phyloP scores from a whole-genome alignment of 176 grass and related monocot genomes.

The Elaeis guineensis region DNA sequence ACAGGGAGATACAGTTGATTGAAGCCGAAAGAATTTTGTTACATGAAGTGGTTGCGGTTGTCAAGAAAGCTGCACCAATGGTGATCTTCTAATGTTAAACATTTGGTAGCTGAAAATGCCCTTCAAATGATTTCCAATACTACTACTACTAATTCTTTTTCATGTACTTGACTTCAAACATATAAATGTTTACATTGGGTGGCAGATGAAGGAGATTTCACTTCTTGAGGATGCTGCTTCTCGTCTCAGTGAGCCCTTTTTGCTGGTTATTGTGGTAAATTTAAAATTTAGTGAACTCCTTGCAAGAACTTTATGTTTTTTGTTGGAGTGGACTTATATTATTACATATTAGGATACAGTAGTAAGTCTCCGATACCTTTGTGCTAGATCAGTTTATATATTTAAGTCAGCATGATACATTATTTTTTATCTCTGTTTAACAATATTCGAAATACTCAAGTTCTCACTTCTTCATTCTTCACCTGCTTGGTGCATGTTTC shows the following conservation, averaged over 20 bases:
- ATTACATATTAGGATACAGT: no score
- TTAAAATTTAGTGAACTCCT: constrained; percentile 30
- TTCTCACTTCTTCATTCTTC: no score
- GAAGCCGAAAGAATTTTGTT: constrained; percentile 60
- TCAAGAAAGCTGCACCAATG: constrained; percentile 88
- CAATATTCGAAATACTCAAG: no score
- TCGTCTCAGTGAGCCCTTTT: constrained; percentile 95
- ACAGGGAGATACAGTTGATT: constrained; percentile 56
- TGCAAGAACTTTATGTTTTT: no score
- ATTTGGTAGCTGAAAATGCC: constrained; percentile 93
- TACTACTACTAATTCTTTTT: constrained; percentile 26
- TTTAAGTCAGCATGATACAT: no score
- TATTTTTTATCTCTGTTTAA: no score
- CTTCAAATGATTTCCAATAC: constrained; percentile 46
- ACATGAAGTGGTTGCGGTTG: constrained; percentile 60
- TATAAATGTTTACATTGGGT: constrained; percentile 40
- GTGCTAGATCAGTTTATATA: no score
- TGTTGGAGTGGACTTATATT: no score
- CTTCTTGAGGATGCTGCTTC: constrained; percentile 91
- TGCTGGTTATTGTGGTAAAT: constrained; percentile 99
- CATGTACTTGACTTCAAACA: constrained; percentile 38
- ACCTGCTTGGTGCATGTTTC: no score
- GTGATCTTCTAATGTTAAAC: constrained; percentile 99
- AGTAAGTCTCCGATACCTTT: no score
- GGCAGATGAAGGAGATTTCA: constrained; percentile 92